phyloP scores from a whole-genome alignment of 169 alveolate species.

The Plasmodium knowlesi region DNA sequence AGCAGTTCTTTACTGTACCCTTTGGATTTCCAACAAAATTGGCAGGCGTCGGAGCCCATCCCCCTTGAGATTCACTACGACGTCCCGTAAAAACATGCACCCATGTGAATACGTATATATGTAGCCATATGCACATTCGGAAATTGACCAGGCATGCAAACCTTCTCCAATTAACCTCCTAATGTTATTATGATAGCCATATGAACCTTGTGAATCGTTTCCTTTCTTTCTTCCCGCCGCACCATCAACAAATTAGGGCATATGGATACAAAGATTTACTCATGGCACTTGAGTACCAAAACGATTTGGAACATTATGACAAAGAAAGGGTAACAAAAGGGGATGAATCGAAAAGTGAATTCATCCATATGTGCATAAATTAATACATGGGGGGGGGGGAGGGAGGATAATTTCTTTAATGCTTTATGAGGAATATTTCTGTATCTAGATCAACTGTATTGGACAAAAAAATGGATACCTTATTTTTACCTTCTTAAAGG shows the following conservation, averaged over 20 bases:
- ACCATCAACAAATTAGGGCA: conserved; percentile 29
- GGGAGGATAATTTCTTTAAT: not conserved
- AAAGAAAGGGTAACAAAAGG: conserved; percentile 52
- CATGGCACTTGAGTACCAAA: conserved; percentile 26
- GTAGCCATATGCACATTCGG: not conserved
- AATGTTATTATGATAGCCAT: not conserved
- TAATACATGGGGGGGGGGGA: not conserved
- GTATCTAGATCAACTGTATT: not conserved
- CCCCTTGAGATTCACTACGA: conserved; percentile 53
- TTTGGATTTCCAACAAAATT: conserved; percentile 60
- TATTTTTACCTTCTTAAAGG: conserved; percentile 19
- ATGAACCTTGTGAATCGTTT: not conserved
- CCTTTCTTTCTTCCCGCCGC: not conserved
- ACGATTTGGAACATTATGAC: conserved; percentile 46
- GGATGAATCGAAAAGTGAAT: not conserved
- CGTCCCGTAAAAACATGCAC: conserved; percentile 55
- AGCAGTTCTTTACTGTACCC: conserved; percentile 70
- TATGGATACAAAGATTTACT: conserved; percentile 66
- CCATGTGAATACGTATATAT: not conserved
- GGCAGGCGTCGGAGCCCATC: conserved; percentile 76
- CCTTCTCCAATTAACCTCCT: not conserved
- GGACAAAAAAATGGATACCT: not conserved
- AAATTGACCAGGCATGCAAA: not conserved
- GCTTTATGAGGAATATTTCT: not conserved
- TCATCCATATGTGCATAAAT: not conserved